Evolutionary conservation across 2,329 filamentous ascomycete species (phyloP).

Genomic region (Leptoxyphium fumago): DNA sequence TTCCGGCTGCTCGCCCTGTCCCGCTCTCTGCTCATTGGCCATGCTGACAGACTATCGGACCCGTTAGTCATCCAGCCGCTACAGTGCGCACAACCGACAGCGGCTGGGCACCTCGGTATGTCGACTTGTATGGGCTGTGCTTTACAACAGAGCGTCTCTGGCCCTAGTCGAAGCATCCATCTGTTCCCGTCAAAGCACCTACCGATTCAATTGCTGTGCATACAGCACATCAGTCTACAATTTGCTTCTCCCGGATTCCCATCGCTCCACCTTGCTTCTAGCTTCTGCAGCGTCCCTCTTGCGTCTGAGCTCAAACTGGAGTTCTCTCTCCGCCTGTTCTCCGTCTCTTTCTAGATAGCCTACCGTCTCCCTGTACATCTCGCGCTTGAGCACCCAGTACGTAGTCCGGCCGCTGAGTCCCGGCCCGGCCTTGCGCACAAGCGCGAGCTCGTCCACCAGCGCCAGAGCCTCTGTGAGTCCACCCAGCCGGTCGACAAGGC

Average conservation of each 20-base stretch:
- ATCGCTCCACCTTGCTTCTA: conserved; percentile 12
- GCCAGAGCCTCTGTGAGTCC: conserved; percentile 47
- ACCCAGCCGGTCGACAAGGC: conserved; percentile 54
- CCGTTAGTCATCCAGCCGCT: no score
- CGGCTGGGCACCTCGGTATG: no score
- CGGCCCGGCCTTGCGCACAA: conserved; percentile 42
- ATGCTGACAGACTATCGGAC: no score
- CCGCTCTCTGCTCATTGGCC: no score
- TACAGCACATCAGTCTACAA: conserved; percentile 5
- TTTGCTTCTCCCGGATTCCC: conserved; percentile 16
- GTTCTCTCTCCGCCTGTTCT: conserved; percentile 27
- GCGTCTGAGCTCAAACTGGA: conserved; percentile 24
- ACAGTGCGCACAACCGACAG: no score
- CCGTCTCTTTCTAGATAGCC: conserved; percentile 42
- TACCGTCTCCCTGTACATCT: conserved; percentile 58
- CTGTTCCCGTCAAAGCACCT: no score
- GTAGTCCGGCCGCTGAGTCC: conserved; percentile 39
- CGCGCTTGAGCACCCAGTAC: conserved; percentile 57
- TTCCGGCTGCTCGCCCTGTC: no score
- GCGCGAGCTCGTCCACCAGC: conserved; percentile 43
- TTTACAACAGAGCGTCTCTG: no score
- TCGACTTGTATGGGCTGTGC: no score
- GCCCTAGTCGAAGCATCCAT: no score
- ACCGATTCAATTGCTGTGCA: no score
- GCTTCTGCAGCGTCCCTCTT: conserved; percentile 14